These are phyloP conservation scores for Bruguiera hainesii DNA, from an alignment of 441 rosid species.

Conservation along the genomic window DNA sequence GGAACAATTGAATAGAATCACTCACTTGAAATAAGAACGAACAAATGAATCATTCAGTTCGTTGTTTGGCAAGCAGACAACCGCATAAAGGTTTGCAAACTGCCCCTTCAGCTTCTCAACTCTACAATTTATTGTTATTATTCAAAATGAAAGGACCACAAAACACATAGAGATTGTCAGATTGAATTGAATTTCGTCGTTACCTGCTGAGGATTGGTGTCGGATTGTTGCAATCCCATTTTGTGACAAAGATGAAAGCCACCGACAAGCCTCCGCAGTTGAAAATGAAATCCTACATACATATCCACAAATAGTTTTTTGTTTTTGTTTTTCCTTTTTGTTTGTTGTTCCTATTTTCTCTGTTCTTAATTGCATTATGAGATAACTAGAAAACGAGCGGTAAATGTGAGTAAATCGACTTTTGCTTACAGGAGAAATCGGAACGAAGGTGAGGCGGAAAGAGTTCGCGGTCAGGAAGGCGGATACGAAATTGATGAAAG, in stretches of 20 bases:
- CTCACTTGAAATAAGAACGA: conserved; percentile 81
- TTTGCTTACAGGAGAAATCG: conserved; percentile 57
- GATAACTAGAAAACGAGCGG: neutral
- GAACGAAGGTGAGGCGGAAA: conserved; percentile 80
- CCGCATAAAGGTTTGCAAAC: conserved; percentile 68
- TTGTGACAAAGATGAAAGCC: conserved; percentile 72
- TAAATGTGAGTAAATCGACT: neutral
- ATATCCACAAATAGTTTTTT: neutral
- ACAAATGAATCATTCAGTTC: conserved; percentile 71
- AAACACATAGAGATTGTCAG: too few relatives aligned
- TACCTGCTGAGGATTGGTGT: conserved; percentile 63
- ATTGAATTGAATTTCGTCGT: too few relatives aligned
- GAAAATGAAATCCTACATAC: conserved; percentile 67
- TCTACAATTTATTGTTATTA: conserved; percentile 24
- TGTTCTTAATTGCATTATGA: too few relatives aligned
- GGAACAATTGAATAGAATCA: neutral
- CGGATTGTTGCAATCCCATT: conserved; percentile 55
- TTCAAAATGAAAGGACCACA: too few relatives aligned
- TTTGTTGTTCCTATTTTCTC: too few relatives aligned
- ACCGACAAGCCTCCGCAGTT: conserved; percentile 86
- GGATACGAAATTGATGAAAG: conserved; percentile 68
- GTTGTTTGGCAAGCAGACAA: conserved; percentile 53
- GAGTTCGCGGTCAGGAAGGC: conserved; percentile 64
- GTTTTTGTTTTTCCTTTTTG: neutral
- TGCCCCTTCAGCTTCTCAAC: conserved; percentile 62